Evolutionary conservation across 805 yeast species (phyloP).

Genomic region (Metschnikowia lunata): DNA sequence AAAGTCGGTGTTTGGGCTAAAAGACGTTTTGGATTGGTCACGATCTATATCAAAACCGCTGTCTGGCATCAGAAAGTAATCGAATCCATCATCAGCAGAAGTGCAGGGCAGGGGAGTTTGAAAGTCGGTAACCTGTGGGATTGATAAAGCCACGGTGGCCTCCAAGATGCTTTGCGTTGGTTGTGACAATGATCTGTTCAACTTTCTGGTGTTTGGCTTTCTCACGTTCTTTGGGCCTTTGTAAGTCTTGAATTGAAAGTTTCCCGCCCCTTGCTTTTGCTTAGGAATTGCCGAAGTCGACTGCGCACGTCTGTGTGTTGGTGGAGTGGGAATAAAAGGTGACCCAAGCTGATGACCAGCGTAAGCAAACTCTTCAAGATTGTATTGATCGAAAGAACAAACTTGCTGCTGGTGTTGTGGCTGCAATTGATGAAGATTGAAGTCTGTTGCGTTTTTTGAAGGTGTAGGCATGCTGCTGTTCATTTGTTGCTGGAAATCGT

Average conservation of each 20-base stretch:
- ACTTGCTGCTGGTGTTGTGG: not conserved
- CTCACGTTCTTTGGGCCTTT: constrained; percentile 23
- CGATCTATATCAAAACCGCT: not conserved
- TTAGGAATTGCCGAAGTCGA: constrained; percentile 20
- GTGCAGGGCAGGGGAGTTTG: constrained; percentile 2
- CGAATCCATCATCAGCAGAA: constrained; percentile 8
- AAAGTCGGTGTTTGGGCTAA: constrained; percentile 6
- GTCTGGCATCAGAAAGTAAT: constrained; percentile 11
- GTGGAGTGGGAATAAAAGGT: not conserved
- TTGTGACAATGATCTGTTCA: constrained; percentile 8
- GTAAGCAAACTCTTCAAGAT: not conserved
- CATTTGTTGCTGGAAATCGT: constrained; percentile 2
- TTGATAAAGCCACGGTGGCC: not conserved
- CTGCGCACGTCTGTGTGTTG: constrained; percentile 25
- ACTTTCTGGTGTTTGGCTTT: constrained; percentile 14
- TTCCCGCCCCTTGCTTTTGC: constrained; percentile 17
- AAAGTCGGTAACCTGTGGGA: not conserved
- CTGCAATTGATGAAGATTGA: not conserved
- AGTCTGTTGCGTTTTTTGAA: not conserved
- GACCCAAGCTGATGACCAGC: constrained; percentile 3
- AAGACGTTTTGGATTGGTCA: constrained; percentile 1
- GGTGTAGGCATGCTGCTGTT: not conserved
- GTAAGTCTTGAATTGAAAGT: constrained; percentile 28
- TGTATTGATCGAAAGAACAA: not conserved
- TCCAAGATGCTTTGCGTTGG: constrained; percentile 2